Percentiles rank a stretch among this genome's conserved stretches.
These are phyloP conservation scores for Hypoxylon trugodes DNA, from an alignment of 495 filamentous ascomycete genomes.

Conservation along the genomic window DNA sequence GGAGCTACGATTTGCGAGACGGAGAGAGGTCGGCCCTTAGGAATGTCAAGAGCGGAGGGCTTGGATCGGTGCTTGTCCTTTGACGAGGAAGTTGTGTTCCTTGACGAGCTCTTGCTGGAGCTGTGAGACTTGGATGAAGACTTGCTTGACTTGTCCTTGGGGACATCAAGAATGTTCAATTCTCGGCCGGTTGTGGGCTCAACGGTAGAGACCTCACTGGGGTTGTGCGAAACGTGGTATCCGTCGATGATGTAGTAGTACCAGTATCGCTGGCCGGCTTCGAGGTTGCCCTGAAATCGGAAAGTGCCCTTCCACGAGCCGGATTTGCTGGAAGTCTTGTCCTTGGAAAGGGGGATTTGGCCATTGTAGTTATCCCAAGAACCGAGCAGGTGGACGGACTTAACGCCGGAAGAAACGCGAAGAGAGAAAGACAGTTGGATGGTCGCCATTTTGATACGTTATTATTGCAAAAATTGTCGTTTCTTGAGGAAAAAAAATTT, in stretches of 20 bases:
- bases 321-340: constrained; percentile 77
- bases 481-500: constrained; percentile 50
- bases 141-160: constrained; percentile 56
- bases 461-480: constrained; percentile 51
- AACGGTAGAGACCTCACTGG: constrained; percentile 84
- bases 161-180: constrained; percentile 77
- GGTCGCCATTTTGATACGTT: constrained; percentile 74
- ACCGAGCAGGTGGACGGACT: constrained; percentile 96
- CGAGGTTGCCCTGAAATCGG: constrained; percentile 88
- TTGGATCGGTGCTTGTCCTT: constrained; percentile 50
- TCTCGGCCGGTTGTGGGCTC: constrained; percentile 97
- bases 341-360: constrained; percentile 90
- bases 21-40: constrained; percentile 86
- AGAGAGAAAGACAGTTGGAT: constrained; percentile 89
- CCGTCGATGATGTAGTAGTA: constrained; percentile 99
- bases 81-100: constrained; percentile 49
- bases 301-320: constrained; percentile 95
- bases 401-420: constrained; percentile 94
- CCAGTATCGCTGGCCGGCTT: constrained; percentile 93
- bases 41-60: constrained; percentile 65
- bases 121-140: constrained; percentile 60
- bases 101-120: constrained; percentile 51
- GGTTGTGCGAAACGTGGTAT: constrained; percentile 98
- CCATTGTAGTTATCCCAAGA: constrained; percentile 98
- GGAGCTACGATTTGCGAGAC: constrained; percentile 90